These are phyloP conservation scores for Tylopilus balloui DNA, from an alignment of 768 basidiomycete genomes.

Conservation along the genomic window DNA sequence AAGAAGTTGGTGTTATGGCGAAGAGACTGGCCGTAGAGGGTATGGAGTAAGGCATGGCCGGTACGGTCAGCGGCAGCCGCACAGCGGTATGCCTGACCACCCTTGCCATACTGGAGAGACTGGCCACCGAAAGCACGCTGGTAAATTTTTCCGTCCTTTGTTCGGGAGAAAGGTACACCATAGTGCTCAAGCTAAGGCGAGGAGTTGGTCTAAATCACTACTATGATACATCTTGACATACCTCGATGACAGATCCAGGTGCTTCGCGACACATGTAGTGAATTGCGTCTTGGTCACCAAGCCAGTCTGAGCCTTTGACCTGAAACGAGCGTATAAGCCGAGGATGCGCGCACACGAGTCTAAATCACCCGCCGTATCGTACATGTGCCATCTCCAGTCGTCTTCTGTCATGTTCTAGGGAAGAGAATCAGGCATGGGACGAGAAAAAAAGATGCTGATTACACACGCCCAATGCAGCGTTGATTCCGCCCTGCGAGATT, in stretches of 20 bases:
- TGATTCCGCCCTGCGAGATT: slow-evolving; percentile 80
- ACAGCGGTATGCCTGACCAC: slow-evolving; percentile 98
- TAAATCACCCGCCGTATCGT: slow-evolving; percentile 67
- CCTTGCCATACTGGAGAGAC: slow-evolving; percentile 94
- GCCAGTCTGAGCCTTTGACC: slow-evolving; percentile 99
- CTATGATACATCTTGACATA: slow-evolving; percentile 25
- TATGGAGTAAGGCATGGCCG: slow-evolving; percentile 96
- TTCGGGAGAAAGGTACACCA: slow-evolving; percentile 97
- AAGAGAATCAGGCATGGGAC: slow-evolving; percentile 4
- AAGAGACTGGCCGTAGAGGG: slow-evolving; percentile 97
- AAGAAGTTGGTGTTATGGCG: slow-evolving; percentile 99
- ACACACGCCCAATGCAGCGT: slow-evolving; percentile 90
- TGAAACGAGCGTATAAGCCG: slow-evolving; percentile 31
- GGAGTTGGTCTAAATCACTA: neutral
- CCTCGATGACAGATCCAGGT: slow-evolving; percentile 90
- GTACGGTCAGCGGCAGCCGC: slow-evolving; percentile 99
- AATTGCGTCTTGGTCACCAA: slow-evolving; percentile 99
- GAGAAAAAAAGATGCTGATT: neutral
- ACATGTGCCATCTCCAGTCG: slow-evolving; percentile 99
- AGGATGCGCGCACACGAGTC: neutral
- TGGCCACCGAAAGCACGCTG: slow-evolving; percentile 99
- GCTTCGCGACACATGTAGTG: slow-evolving; percentile 99
- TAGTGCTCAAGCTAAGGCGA: slow-evolving; percentile 85
- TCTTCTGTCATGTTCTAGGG: slow-evolving; percentile 98
- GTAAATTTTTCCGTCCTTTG: slow-evolving; percentile 98